Base-by-base conservation (phyloP, 371 early-diverging fungal species). In the Smittium mucronatum region DNA sequence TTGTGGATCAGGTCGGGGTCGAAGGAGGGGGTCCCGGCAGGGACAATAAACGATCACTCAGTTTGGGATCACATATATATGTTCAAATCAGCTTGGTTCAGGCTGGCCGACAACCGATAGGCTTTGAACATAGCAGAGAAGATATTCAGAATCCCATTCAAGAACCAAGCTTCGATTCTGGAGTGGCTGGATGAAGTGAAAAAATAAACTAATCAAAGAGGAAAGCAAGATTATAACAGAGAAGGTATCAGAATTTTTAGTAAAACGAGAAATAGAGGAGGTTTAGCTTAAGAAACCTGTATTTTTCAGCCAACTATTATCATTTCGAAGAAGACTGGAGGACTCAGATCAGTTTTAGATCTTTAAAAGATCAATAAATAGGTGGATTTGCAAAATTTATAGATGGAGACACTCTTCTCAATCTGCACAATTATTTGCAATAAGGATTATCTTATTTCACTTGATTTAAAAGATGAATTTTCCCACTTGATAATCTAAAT, bases 381-480 rank as follows among this genome's bases (percentile, higher is more conserved):
- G 47, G 72, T 80, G 25, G 73, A 73, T 29, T 66, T 71, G n/a
- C 63, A 71, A 34, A 72, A 57, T 57, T 73, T 77, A n/a, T 57
- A 34, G 0, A 72, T 76, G 36, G 69, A 77, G 1, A 76, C 76
- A 31, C 58, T 73, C 21, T 75, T 75, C 17, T 72, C 77, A 34
- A 72, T 79, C 15, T 66, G 73, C 58, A 64, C 74, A n/a, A 47
- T 80, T 34, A 57, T 80, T 5, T n/a, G 31, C 63, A 35, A 57
- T 60, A 61, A 58, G 60, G 78, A 80, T 58, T 78, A 72, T 69
- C 72, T 80, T 0, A 71, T 73, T 8, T 15, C 15, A 15, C 61
- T 80, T 61, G 77, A 72, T 66, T 70, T 80, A 33, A 76, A 76
- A 69, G 74, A 74, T 61, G 76, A 76, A 15, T 78, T 76, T 21